phyloP scores from a whole-genome alignment of 345 rosid species.

The Orychophragmus violaceus region DNA sequence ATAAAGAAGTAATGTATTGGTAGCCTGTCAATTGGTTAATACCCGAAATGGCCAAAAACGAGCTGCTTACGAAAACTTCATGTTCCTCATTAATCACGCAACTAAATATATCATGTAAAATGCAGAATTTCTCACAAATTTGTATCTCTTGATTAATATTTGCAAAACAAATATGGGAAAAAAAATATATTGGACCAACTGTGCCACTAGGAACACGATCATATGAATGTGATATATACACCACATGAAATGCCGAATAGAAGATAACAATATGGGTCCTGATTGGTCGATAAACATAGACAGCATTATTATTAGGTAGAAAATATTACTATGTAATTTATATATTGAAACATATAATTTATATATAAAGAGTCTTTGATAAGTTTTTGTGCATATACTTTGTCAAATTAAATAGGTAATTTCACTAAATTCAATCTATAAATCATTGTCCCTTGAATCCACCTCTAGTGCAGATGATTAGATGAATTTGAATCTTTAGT shows the following conservation, averaged over 20 bases:
- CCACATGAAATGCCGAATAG: slow-evolving; percentile 29
- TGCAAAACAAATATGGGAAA: not conserved
- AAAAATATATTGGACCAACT: slow-evolving; percentile 16
- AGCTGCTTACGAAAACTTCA: not conserved
- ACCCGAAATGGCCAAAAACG: slow-evolving; percentile 7
- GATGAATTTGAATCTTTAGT: not conserved
- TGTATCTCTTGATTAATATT: not conserved
- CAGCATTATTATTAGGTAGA: slow-evolving; percentile 26
- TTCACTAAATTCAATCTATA: not conserved
- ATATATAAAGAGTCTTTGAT: not conserved
- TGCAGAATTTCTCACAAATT: not conserved
- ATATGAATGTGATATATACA: slow-evolving; percentile 1
- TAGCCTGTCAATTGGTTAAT: slow-evolving; percentile 5
- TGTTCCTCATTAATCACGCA: slow-evolving; percentile 8
- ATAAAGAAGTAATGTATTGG: not conserved
- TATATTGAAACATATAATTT: not conserved
- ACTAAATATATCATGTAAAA: not conserved
- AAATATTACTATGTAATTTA: not conserved
- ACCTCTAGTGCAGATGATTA: not conserved
- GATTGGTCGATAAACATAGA: slow-evolving; percentile 25
- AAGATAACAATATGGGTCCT: slow-evolving; percentile 28
- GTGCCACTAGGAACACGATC: slow-evolving; percentile 27
- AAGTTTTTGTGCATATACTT: not conserved
- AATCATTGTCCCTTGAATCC: not conserved
- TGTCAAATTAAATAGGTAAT: not conserved